A percentile compares a stretch with the other conserved stretches of the same genome.
These are phyloP conservation scores for Leccinum olivaceopallidum DNA, from an alignment of 768 basidiomycete species.

Conservation along the genomic window DNA sequence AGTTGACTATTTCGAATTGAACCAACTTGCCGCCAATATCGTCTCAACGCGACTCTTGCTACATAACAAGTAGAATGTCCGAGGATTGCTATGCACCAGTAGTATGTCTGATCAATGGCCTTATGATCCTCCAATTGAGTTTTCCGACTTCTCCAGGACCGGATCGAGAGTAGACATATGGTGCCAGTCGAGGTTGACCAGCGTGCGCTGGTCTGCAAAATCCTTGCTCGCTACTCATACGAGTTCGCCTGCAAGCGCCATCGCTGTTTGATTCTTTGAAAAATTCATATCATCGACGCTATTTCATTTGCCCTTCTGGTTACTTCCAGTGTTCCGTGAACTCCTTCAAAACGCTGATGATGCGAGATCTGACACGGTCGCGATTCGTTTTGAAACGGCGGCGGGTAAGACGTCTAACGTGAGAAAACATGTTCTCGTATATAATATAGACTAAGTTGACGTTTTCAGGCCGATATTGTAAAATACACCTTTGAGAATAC, in stretches of 20 bases:
- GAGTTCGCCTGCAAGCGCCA: slow-evolving; percentile 69
- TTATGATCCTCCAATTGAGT: neutral
- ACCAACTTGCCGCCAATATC: too few relatives aligned
- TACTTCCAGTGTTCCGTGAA: slow-evolving; percentile 40
- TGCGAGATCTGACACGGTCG: slow-evolving; percentile 59
- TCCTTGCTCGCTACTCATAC: slow-evolving; percentile 91
- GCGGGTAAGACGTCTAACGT: slow-evolving; percentile 14
- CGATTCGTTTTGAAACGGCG: slow-evolving; percentile 76
- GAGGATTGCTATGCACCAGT: neutral
- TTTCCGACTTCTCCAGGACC: slow-evolving; percentile 34
- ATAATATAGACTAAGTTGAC: too few relatives aligned
- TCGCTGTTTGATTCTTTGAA: neutral
- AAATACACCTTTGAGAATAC: slow-evolving; percentile 31
- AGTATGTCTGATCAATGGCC: neutral
- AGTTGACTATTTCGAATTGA: too few relatives aligned
- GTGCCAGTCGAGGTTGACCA: slow-evolving; percentile 88
- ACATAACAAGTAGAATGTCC: neutral
- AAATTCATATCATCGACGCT: neutral
- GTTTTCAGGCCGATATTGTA: slow-evolving; percentile 22
- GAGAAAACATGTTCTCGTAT: too few relatives aligned
- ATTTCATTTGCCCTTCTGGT: neutral
- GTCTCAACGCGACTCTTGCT: neutral
- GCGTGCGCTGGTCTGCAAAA: slow-evolving; percentile 89
- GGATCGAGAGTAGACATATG: slow-evolving; percentile 43
- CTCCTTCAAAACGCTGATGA: slow-evolving; percentile 1